A percentile compares a stretch with the other conserved stretches of the same genome.
These are phyloP conservation scores for Penicillium psychrosexuale DNA, from an alignment of 2,329 filamentous ascomycete genomes.

Conservation along the genomic window DNA sequence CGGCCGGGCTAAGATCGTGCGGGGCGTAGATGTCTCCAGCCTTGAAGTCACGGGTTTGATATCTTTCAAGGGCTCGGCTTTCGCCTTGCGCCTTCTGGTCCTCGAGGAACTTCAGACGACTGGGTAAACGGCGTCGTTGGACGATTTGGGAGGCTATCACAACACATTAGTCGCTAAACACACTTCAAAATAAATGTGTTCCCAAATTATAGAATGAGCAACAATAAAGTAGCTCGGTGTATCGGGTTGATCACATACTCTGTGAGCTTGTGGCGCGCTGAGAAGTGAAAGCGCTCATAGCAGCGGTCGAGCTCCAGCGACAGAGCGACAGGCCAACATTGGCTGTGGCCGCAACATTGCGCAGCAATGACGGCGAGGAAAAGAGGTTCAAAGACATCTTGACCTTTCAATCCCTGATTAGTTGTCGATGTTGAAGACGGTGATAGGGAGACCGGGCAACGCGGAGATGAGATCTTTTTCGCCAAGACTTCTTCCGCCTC, in stretches of 20 bases:
- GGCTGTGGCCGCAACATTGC: slow-evolving; percentile 17
- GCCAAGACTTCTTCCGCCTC: slow-evolving; percentile 31
- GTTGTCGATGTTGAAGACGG: background rate
- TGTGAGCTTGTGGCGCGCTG: slow-evolving; percentile 22
- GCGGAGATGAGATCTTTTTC: slow-evolving; percentile 27
- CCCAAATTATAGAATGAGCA: background rate
- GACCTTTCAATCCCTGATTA: background rate
- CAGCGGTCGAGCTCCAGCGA: slow-evolving; percentile 36
- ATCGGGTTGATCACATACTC: slow-evolving; percentile 18
- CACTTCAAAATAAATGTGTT: background rate
- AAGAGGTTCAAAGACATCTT: slow-evolving; percentile 32
- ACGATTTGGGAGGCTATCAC: slow-evolving; percentile 20
- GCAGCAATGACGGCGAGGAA: slow-evolving; percentile 27
- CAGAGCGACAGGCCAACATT: slow-evolving; percentile 25
- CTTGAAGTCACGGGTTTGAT: slow-evolving; percentile 64
- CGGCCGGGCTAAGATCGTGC: slow-evolving; percentile 73
- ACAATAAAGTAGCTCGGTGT: background rate
- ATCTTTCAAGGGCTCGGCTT: slow-evolving; percentile 39
- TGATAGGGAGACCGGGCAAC: slow-evolving; percentile 13
- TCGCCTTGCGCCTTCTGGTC: slow-evolving; percentile 39
- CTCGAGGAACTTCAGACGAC: slow-evolving; percentile 35
- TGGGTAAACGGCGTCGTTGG: slow-evolving; percentile 28
- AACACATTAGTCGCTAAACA: background rate
- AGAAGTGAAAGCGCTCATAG: slow-evolving; percentile 26
- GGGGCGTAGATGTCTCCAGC: slow-evolving; percentile 85